Evolutionary conservation across 1,139 yeast species (phyloP).

Genomic region (Yamadazyma blattariae): DNA sequence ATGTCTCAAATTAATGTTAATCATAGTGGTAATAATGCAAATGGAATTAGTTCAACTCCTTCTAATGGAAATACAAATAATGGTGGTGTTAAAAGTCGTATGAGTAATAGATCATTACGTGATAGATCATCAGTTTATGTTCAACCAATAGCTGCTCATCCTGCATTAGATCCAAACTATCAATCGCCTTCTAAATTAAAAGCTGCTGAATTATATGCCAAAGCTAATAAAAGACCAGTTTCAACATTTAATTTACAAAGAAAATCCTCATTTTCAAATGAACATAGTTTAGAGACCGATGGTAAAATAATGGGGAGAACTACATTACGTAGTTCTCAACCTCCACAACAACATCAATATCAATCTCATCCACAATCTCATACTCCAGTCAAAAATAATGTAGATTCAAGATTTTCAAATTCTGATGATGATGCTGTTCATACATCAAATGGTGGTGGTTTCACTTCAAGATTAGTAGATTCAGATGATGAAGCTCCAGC

Average conservation of each 20-base stretch:
- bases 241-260: constrained; percentile 37
- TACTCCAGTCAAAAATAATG: constrained; percentile 6
- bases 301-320: constrained; percentile 7
- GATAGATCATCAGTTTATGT: constrained; percentile 31
- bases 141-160: constrained; percentile 44
- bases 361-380: constrained; percentile 7
- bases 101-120: constrained; percentile 34
- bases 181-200: constrained; percentile 42
- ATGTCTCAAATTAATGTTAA: background rate
- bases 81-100: constrained; percentile 12
- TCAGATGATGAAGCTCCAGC: constrained; percentile 53
- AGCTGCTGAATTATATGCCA: constrained; percentile 50
- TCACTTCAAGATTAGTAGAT: constrained; percentile 45
- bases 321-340: constrained; percentile 9
- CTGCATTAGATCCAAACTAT: constrained; percentile 37
- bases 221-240: constrained; percentile 43
- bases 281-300: constrained; percentile 9
- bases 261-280: constrained; percentile 57
- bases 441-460: too few species aligned
- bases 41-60: background rate
- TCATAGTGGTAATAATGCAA: background rate
- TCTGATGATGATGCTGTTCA: constrained; percentile 6
- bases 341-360: constrained; percentile 4
- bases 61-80: background rate
- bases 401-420: constrained; percentile 13